phyloP scores from a whole-genome alignment of 352 stramenopile species.

The Globisporangium perplexum region DNA sequence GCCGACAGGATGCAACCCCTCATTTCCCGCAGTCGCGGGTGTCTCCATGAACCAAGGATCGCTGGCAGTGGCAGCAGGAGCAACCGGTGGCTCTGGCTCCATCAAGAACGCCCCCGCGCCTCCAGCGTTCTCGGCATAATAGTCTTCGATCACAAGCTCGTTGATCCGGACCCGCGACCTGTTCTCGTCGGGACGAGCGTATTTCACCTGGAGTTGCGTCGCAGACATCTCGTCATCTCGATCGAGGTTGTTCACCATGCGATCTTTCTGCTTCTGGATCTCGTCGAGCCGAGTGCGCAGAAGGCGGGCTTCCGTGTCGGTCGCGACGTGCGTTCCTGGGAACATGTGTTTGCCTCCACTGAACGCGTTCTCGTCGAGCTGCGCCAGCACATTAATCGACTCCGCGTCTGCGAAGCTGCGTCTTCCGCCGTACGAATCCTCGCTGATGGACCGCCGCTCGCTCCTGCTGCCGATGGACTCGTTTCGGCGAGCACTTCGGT shows the following conservation, averaged over 20 bases:
- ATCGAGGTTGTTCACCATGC: conserved; percentile 32
- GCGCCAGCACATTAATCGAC: conserved; percentile 51
- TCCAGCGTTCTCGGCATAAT: conserved; percentile 44
- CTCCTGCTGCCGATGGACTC: not conserved
- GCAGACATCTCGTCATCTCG: conserved; percentile 55
- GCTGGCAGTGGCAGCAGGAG: conserved; percentile 8
- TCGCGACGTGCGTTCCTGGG: conserved; percentile 46
- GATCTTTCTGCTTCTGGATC: conserved; percentile 74
- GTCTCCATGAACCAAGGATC: conserved; percentile 65
- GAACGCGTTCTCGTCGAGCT: conserved; percentile 82
- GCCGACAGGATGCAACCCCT: conserved; percentile 21
- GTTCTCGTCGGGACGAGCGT: conserved; percentile 31
- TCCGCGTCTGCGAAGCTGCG: conserved; percentile 1
- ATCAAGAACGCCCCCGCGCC: conserved; percentile 55
- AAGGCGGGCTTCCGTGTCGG: conserved; percentile 79
- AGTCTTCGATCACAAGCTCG: conserved; percentile 84
- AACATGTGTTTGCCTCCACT: conserved; percentile 62
- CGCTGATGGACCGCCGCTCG: conserved; percentile 12
- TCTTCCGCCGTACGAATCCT: conserved; percentile 10
- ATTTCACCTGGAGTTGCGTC: conserved; percentile 43
- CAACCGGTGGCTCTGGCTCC: conserved; percentile 17
- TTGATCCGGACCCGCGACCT: conserved; percentile 67
- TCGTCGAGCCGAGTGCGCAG: conserved; percentile 65
- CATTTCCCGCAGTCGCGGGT: not conserved
- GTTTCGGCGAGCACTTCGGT: not conserved